Conservation (phyloP, 2,329 filamentous ascomycete genomes). For the Ophiosphaerella korrae region DNA sequence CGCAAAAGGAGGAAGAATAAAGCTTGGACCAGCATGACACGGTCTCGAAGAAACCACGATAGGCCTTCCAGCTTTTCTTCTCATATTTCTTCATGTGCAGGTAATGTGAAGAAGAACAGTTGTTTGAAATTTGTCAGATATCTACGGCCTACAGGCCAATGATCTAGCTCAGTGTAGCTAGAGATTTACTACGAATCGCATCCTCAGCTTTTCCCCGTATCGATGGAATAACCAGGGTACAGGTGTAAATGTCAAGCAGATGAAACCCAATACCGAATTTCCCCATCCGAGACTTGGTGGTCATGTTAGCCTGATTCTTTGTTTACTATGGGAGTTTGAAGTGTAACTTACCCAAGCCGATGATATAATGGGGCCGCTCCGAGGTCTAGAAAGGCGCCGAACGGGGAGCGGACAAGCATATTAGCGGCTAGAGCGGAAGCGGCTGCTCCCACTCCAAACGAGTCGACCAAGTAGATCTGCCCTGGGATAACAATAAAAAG, state of each 20-base stretch:
- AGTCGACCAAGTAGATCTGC: constrained; percentile 43
- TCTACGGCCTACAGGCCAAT: no score
- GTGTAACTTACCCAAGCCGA: constrained; percentile 9
- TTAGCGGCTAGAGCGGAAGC: constrained; percentile 45
- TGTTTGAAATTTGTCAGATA: no score
- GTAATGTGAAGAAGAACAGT: no score
- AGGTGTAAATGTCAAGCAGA: constrained; percentile 69
- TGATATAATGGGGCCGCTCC: constrained; percentile 24
- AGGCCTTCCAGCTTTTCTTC: no score
- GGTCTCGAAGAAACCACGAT: no score
- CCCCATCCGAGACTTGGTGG: constrained; percentile 25
- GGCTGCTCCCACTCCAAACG: constrained; percentile 31
- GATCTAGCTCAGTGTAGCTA: no score
- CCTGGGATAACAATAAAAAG: constrained; percentile 27
- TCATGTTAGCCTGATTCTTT: no score
- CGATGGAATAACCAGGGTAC: constrained; percentile 73
- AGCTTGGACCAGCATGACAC: no score
- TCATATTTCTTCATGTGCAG: no score
- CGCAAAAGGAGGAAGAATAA: no score
- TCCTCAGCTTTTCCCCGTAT: constrained; percentile 57
- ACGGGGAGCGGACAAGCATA: constrained; percentile 18
- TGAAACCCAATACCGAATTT: constrained; percentile 65
- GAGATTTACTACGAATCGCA: no score
- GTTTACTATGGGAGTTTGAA: no score
- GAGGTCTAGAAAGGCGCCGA: constrained; percentile 27